Evolutionary conservation across 2,329 filamentous ascomycete species (phyloP).

Genomic region (Venturia oleaginea): DNA sequence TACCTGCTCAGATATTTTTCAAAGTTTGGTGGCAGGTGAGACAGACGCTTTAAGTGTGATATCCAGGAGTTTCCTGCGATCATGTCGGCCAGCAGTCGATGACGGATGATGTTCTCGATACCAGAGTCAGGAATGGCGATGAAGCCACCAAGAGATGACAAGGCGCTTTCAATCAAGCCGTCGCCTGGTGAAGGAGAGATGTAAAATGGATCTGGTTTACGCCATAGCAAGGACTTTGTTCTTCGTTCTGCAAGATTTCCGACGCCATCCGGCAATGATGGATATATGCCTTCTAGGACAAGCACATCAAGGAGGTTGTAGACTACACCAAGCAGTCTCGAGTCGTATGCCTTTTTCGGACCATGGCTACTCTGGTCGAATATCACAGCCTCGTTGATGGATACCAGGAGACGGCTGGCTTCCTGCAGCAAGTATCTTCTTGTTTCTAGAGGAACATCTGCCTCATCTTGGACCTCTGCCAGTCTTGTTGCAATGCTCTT

Average conservation of each 20-base stretch:
- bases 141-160: neutral
- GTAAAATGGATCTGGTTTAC: constrained; percentile 9
- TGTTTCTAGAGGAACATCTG: neutral
- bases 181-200: neutral
- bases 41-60: neutral
- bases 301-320: constrained; percentile 31
- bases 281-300: constrained; percentile 26
- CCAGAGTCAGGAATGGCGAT: neutral
- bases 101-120: constrained; percentile 10
- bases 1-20: constrained; percentile 9
- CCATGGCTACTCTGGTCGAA: constrained; percentile 12
- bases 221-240: constrained; percentile 21
- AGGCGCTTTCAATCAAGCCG: neutral
- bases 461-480: constrained; percentile 7
- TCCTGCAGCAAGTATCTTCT: neutral
- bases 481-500: constrained; percentile 8
- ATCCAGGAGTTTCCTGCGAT: constrained; percentile 5
- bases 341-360: constrained; percentile 28
- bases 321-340: constrained; percentile 27
- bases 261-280: constrained; percentile 26
- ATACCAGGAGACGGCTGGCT: constrained; percentile 23
- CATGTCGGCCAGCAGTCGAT: constrained; percentile 1
- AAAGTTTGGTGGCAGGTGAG: neutral
- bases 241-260: constrained; percentile 23
- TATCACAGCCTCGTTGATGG: constrained; percentile 16